Evolutionary conservation across 768 basidiomycete species (phyloP), one percentile per base, ranked within the genome.

Genomic region (Sistotremastrum suecicum): DNA sequence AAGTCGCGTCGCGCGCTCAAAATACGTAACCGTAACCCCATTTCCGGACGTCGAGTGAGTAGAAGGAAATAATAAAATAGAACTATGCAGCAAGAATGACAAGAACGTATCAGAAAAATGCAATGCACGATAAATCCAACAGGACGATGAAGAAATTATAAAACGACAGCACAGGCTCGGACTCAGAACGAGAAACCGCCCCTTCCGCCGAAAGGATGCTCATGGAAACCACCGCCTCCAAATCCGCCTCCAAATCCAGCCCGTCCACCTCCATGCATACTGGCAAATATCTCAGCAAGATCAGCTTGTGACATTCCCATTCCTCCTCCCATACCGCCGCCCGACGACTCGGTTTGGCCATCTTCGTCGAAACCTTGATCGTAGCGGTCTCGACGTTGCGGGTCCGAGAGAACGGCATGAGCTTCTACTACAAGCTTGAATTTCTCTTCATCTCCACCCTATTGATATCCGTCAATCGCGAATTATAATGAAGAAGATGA

Each of bases 391-490:
- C 86, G 71, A 39, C 79, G 68, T 7, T 65, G 67, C 1, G 85
- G 72, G 53, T 91, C 89, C 0, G 84, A 87, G 2, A 91, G 76
- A 3, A 91, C 81, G 5, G 76, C 73, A 50, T 91, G 71, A 2
- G 87, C 85, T 61, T 90, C 89, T 1, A 69, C 76, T 32, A 88
- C 80, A 20, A 89, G 71, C 62, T 97, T 95, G 75, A 98, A 98
- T 54, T 87, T 84, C 58, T 95, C 94, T 55, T 94, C 91, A 58
- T 90, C 87, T 31, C 92, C 92, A 30, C 92, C 90, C 80, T 87
- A 49, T 49, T 50, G 34, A 57, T 5, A 7, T 32, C 7, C 1
- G 35, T 9, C 8, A 32, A 6, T 50, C 29, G 44, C 53, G 45
- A 53, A 41, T 4, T 34, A 50, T 3, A 8, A 31, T 30, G 35